Evolutionary conservation across 345 rosid genomes (phyloP), one percentile per base, ranked within the genome.

Genomic region (Bruguiera sexangula): DNA sequence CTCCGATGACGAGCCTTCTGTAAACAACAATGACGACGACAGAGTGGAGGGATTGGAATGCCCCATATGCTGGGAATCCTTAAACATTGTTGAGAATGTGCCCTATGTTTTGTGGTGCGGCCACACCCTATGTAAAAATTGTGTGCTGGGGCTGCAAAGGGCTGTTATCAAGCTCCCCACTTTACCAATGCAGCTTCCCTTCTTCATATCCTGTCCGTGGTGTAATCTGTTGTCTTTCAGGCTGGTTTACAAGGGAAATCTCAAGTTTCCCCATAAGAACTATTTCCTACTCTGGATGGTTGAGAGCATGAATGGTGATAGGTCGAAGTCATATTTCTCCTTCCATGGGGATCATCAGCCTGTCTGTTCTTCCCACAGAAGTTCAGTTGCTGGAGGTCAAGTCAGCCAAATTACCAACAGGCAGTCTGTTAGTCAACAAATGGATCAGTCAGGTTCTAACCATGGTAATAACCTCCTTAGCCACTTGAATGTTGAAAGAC

Each of bases 211-310:
- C 39, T 93, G 98, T 62, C 98, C 97, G 0, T 93, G 98, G 97
- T 93, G 97, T 79, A 89, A 84, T 59, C 86, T 88, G 62, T 74
- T 89, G 67, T 94, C 98, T 21, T 85, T 91, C 48, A 88, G 95
- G 58, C 78, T 91, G 29, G 85, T 94, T 70, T 91, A 85, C 66
- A 87, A 77, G 70, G 95, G 96, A 69, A 81, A 81, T 55, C 86
- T 94, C 15, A 88, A 79, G 69, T 94, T 91, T 72, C 98, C 98
- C 27, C 73, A 80, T 57, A 94, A 94, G 82, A 91, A 94, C 75
- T 94, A 89, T 76, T 88, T 91, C 75, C 70, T 94, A 22, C 97
- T 89, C 32, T 89, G 97, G 98, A 94, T 94, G 97, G 91, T 91
- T 3, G 97, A 94, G 86, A 85, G 91, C 84, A 80, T 83, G 88